Evolutionary conservation across 2,329 filamentous ascomycete species (phyloP).

Genomic region (Verticillium albo-atrum): DNA sequence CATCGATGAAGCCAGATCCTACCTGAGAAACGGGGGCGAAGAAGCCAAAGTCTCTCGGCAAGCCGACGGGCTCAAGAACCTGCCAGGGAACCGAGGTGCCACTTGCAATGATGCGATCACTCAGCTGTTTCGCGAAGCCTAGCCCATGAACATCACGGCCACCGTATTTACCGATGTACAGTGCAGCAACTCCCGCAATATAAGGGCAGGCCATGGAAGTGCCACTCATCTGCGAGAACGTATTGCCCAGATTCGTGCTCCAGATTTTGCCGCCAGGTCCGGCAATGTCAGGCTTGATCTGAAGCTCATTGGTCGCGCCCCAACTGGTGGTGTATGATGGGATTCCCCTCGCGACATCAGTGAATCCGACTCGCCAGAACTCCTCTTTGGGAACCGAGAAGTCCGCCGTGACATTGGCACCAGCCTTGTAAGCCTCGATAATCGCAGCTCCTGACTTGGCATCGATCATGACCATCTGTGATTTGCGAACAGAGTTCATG

Average conservation of each 20-base stretch:
- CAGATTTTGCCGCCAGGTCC: conserved; percentile 54
- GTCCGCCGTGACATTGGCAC: conserved; percentile 29
- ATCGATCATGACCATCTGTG: conserved; percentile 36
- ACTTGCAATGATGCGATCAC: conserved; percentile 26
- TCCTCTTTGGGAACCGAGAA: conserved; percentile 4
- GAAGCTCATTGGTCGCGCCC: conserved; percentile 57
- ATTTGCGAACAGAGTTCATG: conserved; percentile 20
- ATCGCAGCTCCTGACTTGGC: conserved; percentile 36
- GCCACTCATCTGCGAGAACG: conserved; percentile 49
- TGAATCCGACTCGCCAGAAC: conserved; percentile 26
- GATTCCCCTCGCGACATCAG: conserved; percentile 27
- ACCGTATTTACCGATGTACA: conserved; percentile 29
- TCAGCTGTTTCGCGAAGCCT: conserved; percentile 21
- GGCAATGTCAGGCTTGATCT: conserved; percentile 52
- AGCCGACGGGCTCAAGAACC: conserved; percentile 12
- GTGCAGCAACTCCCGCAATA: conserved; percentile 41
- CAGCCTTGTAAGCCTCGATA: conserved; percentile 36
- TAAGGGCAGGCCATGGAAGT: conserved; percentile 59
- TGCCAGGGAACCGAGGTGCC: conserved; percentile 24
- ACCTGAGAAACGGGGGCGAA: conserved; percentile 29
- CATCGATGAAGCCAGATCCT: conserved; percentile 36
- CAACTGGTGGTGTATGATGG: conserved; percentile 44
- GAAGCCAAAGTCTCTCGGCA: conserved; percentile 14
- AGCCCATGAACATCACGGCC: conserved; percentile 24
- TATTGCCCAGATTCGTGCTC: conserved; percentile 47